Conservation (phyloP, 176 grass and related monocot species). For the Avena sativa region DNA sequence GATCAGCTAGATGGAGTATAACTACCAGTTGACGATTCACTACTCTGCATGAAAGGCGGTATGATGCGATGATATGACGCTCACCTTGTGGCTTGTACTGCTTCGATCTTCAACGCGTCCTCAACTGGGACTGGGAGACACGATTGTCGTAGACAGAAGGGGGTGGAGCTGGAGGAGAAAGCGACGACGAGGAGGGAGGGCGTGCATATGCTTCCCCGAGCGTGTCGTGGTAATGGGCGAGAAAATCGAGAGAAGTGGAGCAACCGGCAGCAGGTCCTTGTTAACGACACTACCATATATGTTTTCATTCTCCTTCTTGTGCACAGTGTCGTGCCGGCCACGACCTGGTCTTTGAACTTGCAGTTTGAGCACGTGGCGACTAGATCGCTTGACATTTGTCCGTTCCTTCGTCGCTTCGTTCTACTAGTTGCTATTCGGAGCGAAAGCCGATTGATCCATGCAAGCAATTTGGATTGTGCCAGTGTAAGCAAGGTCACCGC, state of each 20-base stretch:
- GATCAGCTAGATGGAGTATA: neutral
- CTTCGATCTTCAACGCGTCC: neutral
- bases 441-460: neutral
- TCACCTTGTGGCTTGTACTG: neutral
- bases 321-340: neutral
- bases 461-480: neutral
- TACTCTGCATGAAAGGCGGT: neutral
- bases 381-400: neutral
- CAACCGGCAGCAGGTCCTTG: neutral
- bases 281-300: neutral
- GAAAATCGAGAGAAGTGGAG: conserved; percentile 24
- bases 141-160: too few relatives aligned
- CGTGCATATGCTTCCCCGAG: neutral
- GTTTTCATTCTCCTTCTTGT: neutral
- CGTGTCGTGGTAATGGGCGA: conserved; percentile 6
- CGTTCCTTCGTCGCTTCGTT: neutral
- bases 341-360: neutral
- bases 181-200: neutral
- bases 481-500: neutral
- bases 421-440: neutral
- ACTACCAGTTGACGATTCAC: neutral
- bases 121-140: neutral
- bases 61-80: neutral
- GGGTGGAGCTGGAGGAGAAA: too few relatives aligned
- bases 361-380: neutral